Conservation (phyloP, 192 early-diverging fungal species). For the Cetraspora pellucida region DNA sequence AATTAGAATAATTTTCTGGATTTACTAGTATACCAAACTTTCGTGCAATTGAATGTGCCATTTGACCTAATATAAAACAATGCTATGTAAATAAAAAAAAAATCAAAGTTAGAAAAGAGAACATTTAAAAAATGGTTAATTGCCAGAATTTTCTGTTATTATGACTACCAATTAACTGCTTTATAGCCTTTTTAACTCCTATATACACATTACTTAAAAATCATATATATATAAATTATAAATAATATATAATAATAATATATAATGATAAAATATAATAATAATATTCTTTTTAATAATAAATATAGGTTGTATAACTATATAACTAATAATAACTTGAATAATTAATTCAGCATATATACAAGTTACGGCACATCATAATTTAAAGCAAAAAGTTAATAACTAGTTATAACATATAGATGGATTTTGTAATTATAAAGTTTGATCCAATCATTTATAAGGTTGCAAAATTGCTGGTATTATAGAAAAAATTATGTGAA, state of each 20-base stretch:
- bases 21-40: constrained; percentile 80
- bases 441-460: too few species aligned
- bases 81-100: not conserved
- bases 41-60: constrained; percentile 86
- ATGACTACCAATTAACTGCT: constrained; percentile 78
- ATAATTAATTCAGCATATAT: too few species aligned
- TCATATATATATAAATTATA: not conserved
- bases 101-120: constrained; percentile 32
- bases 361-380: too few species aligned
- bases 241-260: not conserved
- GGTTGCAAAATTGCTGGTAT: too few species aligned
- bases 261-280: too few species aligned
- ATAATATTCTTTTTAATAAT: too few species aligned
- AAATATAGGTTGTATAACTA: too few species aligned
- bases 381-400: too few species aligned
- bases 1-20: constrained; percentile 54
- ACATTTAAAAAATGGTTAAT: not conserved
- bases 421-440: too few species aligned
- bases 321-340: too few species aligned
- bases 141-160: constrained; percentile 93
- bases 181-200: constrained; percentile 74
- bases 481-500: too few species aligned
- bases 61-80: constrained; percentile 58
- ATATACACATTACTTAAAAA: not conserved
- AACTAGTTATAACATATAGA: too few species aligned